Evolutionary conservation across 768 basidiomycete genomes (phyloP).

Genomic region (Xerocomellus amylosporus): DNA sequence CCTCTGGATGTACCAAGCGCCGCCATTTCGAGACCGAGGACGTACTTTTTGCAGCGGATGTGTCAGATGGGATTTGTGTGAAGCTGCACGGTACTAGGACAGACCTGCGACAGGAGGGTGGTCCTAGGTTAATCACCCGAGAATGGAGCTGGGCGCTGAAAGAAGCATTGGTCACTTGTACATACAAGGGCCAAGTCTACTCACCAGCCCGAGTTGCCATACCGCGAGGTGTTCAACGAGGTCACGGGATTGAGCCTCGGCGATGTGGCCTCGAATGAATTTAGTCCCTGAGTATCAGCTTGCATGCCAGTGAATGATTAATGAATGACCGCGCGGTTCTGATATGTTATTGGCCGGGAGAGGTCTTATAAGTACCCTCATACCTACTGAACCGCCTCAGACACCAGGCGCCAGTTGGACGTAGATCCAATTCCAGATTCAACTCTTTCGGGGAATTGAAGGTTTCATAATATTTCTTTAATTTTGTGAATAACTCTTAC

Average conservation of each 20-base stretch:
- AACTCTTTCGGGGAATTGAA: too few species aligned
- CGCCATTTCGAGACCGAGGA: slow-evolving; percentile 36
- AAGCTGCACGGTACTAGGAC: neutral
- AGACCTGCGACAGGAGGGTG: slow-evolving; percentile 4
- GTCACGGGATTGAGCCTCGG: slow-evolving; percentile 16
- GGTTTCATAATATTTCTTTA: too few species aligned
- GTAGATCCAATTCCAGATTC: too few species aligned
- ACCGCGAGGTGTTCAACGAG: slow-evolving; percentile 12
- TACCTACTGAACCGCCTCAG: too few species aligned
- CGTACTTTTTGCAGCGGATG: neutral
- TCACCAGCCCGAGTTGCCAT: slow-evolving; percentile 4
- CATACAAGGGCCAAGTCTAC: neutral
- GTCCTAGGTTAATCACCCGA: slow-evolving; percentile 8
- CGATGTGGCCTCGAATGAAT: neutral
- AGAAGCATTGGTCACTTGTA: neutral
- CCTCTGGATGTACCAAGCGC: slow-evolving; percentile 54
- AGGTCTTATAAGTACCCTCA: too few species aligned
- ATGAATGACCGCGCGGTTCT: slow-evolving; percentile 17
- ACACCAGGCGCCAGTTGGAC: too few species aligned
- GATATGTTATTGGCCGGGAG: too few species aligned
- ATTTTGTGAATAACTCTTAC: too few species aligned
- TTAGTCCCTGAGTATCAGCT: neutral
- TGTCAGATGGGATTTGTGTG: neutral
- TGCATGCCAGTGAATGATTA: too few species aligned
- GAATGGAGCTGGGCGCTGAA: slow-evolving; percentile 14